Conservation (phyloP, 2,329 filamentous ascomycete species). For the Didymella lethalis region DNA sequence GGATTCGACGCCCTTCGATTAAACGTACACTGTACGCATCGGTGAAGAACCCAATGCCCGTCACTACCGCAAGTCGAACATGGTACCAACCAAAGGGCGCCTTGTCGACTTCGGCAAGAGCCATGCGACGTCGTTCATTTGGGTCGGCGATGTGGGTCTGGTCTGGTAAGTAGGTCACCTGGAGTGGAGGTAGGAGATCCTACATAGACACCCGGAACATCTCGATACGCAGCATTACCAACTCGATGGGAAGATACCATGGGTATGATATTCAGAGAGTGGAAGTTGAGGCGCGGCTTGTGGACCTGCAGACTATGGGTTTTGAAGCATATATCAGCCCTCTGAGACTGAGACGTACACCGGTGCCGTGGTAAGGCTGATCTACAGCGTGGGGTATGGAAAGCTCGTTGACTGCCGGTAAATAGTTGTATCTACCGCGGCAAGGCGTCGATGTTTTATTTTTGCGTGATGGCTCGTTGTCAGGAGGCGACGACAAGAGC, state of each 20-base stretch:
- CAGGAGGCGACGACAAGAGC: constrained; percentile 1
- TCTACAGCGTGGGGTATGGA: background rate
- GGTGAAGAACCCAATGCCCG: constrained; percentile 88
- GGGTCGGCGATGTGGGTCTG: constrained; percentile 44
- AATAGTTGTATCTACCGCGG: background rate
- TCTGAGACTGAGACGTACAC: constrained; percentile 8
- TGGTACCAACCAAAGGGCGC: constrained; percentile 67
- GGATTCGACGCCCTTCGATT: background rate
- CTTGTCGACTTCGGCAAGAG: constrained; percentile 49
- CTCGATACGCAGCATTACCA: constrained; percentile 44
- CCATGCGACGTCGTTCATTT: constrained; percentile 49
- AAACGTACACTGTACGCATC: constrained; percentile 68
- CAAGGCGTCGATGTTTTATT: background rate
- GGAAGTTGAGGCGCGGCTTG: constrained; percentile 5
- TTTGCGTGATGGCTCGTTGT: constrained; percentile 2
- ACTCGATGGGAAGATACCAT: constrained; percentile 41
- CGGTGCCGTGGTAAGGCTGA: constrained; percentile 6
- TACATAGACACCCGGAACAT: constrained; percentile 45
- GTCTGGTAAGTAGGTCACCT: constrained; percentile 4
- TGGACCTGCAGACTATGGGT: background rate
- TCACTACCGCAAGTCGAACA: constrained; percentile 76
- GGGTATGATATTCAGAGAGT: constrained; percentile 2
- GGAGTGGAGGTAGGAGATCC: background rate
- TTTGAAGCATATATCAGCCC: constrained; percentile 10
- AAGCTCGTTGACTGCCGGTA: background rate